Percentiles rank a stretch among this genome's conserved stretches.
Conservation (phyloP, 345 rosid genomes). For the Brassica juncea region DNA sequence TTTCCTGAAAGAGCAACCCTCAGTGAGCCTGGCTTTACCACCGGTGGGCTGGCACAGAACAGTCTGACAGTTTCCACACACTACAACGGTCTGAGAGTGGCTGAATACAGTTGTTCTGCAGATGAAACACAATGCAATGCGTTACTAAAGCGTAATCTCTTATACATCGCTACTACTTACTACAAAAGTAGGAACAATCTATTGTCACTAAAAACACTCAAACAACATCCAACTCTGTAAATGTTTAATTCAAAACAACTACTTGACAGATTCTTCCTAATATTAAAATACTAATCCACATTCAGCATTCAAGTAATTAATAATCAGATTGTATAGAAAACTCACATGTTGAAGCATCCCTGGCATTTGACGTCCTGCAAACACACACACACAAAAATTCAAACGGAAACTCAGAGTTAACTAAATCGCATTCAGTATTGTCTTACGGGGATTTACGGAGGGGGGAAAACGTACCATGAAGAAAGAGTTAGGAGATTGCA, state of each 20-base stretch:
- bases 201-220: not conserved
- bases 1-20: constrained; percentile 56
- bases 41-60: constrained; percentile 60
- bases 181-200: not conserved
- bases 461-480: constrained; percentile 43
- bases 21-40: constrained; percentile 51
- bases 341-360: constrained; percentile 55
- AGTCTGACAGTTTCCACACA: constrained; percentile 56
- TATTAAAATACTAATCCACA: not conserved
- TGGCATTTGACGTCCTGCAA: constrained; percentile 55
- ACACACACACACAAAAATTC: not conserved
- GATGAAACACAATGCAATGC: not conserved
- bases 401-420: not conserved
- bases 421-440: not conserved
- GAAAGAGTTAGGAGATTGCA: constrained; percentile 57
- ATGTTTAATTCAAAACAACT: not conserved
- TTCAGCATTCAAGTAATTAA: not conserved
- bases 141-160: not conserved
- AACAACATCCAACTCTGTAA: not conserved
- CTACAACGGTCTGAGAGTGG: constrained; percentile 59
- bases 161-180: not conserved
- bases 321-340: not conserved
- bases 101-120: constrained; percentile 58
- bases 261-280: not conserved
- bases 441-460: not conserved